Conservation (phyloP, 495 filamentous ascomycete species). For the Neurospora sp. region DNA sequence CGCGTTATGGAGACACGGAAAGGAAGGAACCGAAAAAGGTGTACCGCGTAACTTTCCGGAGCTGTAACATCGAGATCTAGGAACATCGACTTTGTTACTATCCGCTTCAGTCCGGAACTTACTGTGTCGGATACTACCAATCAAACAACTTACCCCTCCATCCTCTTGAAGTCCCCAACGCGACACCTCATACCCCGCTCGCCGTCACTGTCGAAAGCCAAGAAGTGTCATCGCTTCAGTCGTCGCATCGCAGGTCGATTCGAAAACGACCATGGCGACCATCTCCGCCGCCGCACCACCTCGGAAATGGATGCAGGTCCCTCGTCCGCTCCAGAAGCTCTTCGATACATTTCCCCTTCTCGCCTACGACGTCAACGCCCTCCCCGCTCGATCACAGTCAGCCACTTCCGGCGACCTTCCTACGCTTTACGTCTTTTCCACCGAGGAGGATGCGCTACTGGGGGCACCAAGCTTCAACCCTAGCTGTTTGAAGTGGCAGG, state of each 20-base stretch:
- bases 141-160: background rate
- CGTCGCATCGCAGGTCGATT: background rate
- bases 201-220: background rate
- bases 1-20: background rate
- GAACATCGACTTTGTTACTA: background rate
- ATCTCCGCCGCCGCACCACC: slow-evolving; percentile 1
- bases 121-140: background rate
- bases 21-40: background rate
- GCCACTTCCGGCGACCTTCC: slow-evolving; percentile 39
- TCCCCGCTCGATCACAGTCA: slow-evolving; percentile 54
- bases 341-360: slow-evolving; percentile 76
- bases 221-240: background rate
- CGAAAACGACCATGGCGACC: slow-evolving; percentile 1
- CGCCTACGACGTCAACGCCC: slow-evolving; percentile 65
- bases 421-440: slow-evolving; percentile 70
- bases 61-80: background rate
- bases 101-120: background rate
- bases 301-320: slow-evolving; percentile 39
- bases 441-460: slow-evolving; percentile 47
- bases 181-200: background rate
- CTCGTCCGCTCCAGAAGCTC: slow-evolving; percentile 63
- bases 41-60: background rate
- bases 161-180: background rate
- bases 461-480: slow-evolving; percentile 82
- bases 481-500: slow-evolving; percentile 94